Percentiles rank a stretch among this genome's conserved stretches.
These are phyloP conservation scores for Podospora anserina DNA, from an alignment of 495 filamentous ascomycete species.

Conservation along the genomic window DNA sequence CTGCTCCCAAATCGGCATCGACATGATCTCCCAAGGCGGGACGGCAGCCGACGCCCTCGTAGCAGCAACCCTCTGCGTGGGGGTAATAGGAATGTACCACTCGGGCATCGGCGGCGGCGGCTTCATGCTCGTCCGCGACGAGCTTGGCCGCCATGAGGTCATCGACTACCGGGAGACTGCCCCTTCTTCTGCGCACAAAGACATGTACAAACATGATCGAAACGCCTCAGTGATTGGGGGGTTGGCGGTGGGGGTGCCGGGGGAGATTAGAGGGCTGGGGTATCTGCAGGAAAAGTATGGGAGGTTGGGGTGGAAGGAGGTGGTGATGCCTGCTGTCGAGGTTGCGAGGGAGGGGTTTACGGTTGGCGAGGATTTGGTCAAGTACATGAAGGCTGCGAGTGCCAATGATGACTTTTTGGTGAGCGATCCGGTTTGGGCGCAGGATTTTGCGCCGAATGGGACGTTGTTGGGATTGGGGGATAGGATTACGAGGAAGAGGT, in stretches of 20 bases:
- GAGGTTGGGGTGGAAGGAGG: constrained; percentile 36
- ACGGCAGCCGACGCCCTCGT: constrained; percentile 76
- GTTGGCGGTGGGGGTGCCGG: constrained; percentile 64
- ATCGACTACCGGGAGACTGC: constrained; percentile 87
- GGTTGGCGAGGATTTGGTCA: constrained; percentile 58
- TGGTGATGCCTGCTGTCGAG: constrained; percentile 69
- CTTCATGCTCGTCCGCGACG: constrained; percentile 71
- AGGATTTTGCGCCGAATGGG: constrained; percentile 81
- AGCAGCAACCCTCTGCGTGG: constrained; percentile 70
- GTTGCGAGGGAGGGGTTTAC: constrained; percentile 72
- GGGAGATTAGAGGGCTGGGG: constrained; percentile 75
- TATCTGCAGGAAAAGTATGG: constrained; percentile 67
- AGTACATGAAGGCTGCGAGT: constrained; percentile 56
- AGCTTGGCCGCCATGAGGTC: constrained; percentile 63
- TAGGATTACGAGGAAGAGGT: constrained; percentile 71
- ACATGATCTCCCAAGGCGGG: constrained; percentile 63
- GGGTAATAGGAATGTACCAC: constrained; percentile 84
- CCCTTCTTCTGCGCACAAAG: constrained; percentile 67
- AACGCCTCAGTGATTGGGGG: constrained; percentile 41
- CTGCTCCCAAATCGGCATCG: constrained; percentile 73
- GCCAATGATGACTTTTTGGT: constrained; percentile 58
- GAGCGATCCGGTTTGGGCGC: constrained; percentile 70
- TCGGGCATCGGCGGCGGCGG: constrained; percentile 87
- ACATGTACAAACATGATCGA: constrained; percentile 65
- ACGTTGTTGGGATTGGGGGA: constrained; percentile 60